Conservation (phyloP, 116 monocot genomes). For the Dioscorea cayenensis region DNA sequence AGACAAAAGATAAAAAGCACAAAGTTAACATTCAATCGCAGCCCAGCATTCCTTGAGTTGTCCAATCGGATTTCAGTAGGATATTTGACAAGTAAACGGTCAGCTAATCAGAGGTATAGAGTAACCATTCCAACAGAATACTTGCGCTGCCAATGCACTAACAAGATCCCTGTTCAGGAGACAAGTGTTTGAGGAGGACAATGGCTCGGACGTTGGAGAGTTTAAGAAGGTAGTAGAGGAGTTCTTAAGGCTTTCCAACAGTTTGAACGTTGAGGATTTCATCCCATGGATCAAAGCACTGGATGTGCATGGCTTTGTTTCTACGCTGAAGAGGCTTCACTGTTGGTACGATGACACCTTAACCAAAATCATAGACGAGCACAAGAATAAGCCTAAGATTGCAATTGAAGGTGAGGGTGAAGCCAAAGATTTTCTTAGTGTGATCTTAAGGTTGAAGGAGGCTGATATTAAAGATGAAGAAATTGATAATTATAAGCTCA, state of each 20-base stretch:
- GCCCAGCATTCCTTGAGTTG: too few species aligned
- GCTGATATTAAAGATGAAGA: not conserved
- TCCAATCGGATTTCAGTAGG: too few species aligned
- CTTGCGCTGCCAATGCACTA: constrained; percentile 38
- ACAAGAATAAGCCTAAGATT: not conserved
- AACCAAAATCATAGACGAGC: not conserved
- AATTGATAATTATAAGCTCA: not conserved
- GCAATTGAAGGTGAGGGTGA: not conserved
- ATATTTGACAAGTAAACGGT: too few species aligned
- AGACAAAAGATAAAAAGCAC: too few species aligned
- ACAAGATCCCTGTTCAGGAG: constrained; percentile 6
- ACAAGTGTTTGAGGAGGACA: too few species aligned
- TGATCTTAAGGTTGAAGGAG: not conserved
- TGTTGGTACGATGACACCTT: constrained; percentile 14
- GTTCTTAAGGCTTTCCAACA: constrained; percentile 14
- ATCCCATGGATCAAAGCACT: constrained; percentile 18
- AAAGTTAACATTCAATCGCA: too few species aligned
- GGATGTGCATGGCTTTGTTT: constrained; percentile 18
- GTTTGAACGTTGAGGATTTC: constrained; percentile 30
- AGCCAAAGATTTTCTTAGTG: too few species aligned
- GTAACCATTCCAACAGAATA: not conserved
- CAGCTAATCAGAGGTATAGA: too few species aligned
- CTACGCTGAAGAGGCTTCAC: constrained; percentile 28
- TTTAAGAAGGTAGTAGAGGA: constrained; percentile 36
- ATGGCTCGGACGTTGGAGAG: constrained; percentile 10